A percentile compares a stretch with the other conserved stretches of the same genome.
Conservation (phyloP, 495 filamentous ascomycete genomes). For the Talaromyces thailandensis region DNA sequence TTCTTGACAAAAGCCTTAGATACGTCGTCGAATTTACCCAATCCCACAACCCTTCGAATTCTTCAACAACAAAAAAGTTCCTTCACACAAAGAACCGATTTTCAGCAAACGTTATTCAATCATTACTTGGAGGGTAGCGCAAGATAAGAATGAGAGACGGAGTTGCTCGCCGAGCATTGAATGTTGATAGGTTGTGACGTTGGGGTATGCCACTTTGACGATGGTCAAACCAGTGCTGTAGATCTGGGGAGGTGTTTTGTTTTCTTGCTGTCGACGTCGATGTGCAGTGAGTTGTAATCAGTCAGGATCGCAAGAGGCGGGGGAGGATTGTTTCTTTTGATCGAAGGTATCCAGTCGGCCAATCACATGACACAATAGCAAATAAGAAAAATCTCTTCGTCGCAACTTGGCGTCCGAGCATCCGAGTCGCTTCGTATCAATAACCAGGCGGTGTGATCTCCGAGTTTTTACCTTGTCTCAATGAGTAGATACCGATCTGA, state of each 20-base stretch:
- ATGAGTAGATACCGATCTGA: too few species aligned
- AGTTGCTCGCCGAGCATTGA: neutral
- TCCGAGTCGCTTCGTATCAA: neutral
- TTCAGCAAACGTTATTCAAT: constrained; percentile 36
- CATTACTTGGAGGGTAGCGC: constrained; percentile 15
- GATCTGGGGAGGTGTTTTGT: neutral
- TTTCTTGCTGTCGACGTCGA: neutral
- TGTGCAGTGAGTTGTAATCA: neutral
- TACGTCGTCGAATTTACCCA: neutral
- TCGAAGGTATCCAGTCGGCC: too few species aligned
- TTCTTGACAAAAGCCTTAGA: neutral
- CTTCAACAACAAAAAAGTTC: neutral
- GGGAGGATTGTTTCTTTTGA: neutral
- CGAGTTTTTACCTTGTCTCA: too few species aligned
- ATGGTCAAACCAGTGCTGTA: neutral
- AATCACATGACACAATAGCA: too few species aligned
- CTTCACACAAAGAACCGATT: constrained; percentile 4
- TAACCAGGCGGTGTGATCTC: neutral
- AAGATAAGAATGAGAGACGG: neutral
- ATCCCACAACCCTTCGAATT: neutral
- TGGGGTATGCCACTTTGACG: neutral
- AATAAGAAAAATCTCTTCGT: too few species aligned
- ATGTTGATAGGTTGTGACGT: neutral
- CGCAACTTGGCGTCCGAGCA: neutral
- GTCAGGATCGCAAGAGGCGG: neutral